phyloP scores from a whole-genome alignment of 164 flowering plant genomes.

The Kalanchoe fedtschenkoi region DNA sequence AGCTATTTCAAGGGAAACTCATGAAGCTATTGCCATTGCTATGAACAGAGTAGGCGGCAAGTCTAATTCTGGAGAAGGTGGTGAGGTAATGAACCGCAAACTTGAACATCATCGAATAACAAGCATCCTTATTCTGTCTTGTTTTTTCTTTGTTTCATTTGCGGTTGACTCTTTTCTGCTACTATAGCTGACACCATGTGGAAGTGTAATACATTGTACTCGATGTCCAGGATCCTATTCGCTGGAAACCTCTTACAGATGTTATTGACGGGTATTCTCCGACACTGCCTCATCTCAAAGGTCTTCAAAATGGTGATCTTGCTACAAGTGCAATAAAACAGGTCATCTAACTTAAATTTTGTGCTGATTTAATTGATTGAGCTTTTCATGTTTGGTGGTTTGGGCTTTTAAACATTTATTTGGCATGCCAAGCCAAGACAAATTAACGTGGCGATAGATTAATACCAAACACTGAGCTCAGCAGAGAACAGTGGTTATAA shows the following conservation, averaged over 20 bases:
- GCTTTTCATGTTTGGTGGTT: no score
- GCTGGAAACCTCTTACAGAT: slow-evolving; percentile 94
- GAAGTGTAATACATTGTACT: neutral
- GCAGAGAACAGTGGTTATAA: neutral
- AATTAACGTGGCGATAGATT: neutral
- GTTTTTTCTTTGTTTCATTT: neutral
- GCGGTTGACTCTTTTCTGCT: neutral
- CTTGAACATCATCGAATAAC: neutral
- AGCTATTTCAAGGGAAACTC: slow-evolving; percentile 98
- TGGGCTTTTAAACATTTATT: neutral
- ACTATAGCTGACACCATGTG: neutral
- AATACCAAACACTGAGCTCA: neutral
- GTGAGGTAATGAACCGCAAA: slow-evolving; percentile 56
- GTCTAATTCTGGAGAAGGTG: slow-evolving; percentile 99
- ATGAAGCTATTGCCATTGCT: slow-evolving; percentile 98
- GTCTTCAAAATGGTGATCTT: slow-evolving; percentile 98
- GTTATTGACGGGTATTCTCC: slow-evolving; percentile 99
- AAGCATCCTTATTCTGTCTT: neutral
- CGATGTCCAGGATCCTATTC: slow-evolving; percentile 79
- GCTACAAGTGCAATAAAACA: slow-evolving; percentile 99
- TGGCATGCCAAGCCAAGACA: neutral
- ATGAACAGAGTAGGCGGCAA: slow-evolving; percentile 98
- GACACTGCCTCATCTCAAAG: slow-evolving; percentile 96
- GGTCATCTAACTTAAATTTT: slow-evolving; percentile 51
- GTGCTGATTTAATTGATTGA: no score